Evolutionary conservation across 1,139 yeast genomes (phyloP).

Genomic region (Suhomyces taliae): DNA sequence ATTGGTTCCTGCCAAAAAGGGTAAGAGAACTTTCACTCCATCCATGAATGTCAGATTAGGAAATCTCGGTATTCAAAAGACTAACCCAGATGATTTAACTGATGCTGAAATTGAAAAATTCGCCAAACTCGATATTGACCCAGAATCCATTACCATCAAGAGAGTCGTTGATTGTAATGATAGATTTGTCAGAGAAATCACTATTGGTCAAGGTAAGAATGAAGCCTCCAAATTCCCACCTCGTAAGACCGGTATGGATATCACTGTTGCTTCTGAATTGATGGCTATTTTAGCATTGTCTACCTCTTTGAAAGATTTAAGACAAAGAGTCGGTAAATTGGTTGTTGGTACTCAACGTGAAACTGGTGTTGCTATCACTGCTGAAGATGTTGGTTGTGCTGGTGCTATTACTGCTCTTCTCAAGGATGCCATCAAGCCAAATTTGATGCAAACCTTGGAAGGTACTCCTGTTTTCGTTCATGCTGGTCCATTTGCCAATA

Average conservation of each 20-base stretch:
- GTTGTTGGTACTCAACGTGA: slow-evolving; percentile 83
- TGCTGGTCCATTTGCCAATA: slow-evolving; percentile 98
- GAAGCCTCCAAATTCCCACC: slow-evolving; percentile 69
- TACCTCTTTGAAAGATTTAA: slow-evolving; percentile 78
- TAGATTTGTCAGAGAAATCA: slow-evolving; percentile 86
- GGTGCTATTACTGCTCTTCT: slow-evolving; percentile 95
- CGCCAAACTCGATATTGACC: slow-evolving; percentile 89
- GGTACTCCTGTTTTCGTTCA: slow-evolving; percentile 98
- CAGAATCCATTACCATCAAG: slow-evolving; percentile 92
- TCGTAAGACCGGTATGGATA: slow-evolving; percentile 92
- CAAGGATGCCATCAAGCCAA: slow-evolving; percentile 97
- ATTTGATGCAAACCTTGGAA: slow-evolving; percentile 95
- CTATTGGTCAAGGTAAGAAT: slow-evolving; percentile 91
- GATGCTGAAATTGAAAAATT: slow-evolving; percentile 73
- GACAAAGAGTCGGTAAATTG: slow-evolving; percentile 86
- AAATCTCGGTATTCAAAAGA: slow-evolving; percentile 78
- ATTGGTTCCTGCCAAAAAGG: slow-evolving; percentile 85
- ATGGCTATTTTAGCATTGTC: slow-evolving; percentile 97
- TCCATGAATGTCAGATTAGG: slow-evolving; percentile 77
- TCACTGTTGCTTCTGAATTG: slow-evolving; percentile 95
- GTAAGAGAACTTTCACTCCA: slow-evolving; percentile 71
- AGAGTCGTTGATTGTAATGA: slow-evolving; percentile 97
- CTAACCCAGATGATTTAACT: slow-evolving; percentile 81
- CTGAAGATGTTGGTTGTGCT: slow-evolving; percentile 96
- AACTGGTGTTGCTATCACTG: slow-evolving; percentile 86